Conservation (phyloP, 371 early-diverging fungal genomes). For the Mucor piriformis region DNA sequence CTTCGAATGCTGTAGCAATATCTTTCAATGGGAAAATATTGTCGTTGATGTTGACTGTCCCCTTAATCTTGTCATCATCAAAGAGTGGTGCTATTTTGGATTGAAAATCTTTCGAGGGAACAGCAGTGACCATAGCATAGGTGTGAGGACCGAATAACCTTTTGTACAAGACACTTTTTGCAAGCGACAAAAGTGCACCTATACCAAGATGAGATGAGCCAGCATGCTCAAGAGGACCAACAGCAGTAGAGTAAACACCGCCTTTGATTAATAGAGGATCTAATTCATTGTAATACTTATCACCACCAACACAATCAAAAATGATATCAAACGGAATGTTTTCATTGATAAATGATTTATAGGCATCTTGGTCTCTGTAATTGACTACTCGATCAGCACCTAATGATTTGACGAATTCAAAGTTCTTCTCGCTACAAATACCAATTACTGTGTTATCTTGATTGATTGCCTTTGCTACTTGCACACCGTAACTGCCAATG, state of each 20-base stretch:
- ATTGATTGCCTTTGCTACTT: constrained; percentile 57
- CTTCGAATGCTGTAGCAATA: constrained; percentile 42
- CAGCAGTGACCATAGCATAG: background rate
- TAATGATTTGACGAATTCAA: constrained; percentile 49
- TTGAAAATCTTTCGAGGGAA: constrained; percentile 15
- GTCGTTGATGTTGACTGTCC: background rate
- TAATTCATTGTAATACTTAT: constrained; percentile 42
- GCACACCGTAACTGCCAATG: constrained; percentile 65
- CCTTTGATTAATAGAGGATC: constrained; percentile 30
- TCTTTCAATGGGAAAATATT: constrained; percentile 43
- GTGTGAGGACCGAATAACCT: constrained; percentile 4
- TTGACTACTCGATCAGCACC: constrained; percentile 69
- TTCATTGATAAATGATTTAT: constrained; percentile 20
- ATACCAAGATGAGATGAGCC: constrained; percentile 16
- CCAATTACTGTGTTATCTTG: constrained; percentile 58
- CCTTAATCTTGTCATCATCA: constrained; percentile 1
- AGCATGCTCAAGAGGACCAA: constrained; percentile 36
- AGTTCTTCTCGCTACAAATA: constrained; percentile 62
- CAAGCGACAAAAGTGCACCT: background rate
- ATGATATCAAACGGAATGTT: constrained; percentile 42
- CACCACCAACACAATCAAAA: constrained; percentile 60
- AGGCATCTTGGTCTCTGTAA: constrained; percentile 45
- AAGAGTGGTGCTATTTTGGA: constrained; percentile 10
- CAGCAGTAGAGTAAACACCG: constrained; percentile 49
- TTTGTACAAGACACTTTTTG: background rate